phyloP scores from a whole-genome alignment of 1,139 yeast genomes.

The Petasospora fabianii region DNA sequence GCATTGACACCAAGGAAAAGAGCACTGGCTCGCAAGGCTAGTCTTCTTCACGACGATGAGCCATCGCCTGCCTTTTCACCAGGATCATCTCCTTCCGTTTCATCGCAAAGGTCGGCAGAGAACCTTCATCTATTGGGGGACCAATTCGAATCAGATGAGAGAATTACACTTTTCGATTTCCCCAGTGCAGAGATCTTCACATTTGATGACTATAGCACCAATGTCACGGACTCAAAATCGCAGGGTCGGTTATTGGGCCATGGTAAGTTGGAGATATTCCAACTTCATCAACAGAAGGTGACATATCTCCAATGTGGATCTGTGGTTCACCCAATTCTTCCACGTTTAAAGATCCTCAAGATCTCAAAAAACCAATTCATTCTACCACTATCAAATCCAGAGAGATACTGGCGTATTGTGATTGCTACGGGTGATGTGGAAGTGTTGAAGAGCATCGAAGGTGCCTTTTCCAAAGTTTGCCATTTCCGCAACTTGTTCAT shows the following conservation, averaged over 20 bases:
- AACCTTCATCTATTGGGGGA: constrained; percentile 2
- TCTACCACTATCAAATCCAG: constrained; percentile 65
- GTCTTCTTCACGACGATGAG: neutral
- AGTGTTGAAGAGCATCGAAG: constrained; percentile 37
- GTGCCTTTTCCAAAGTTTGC: constrained; percentile 39
- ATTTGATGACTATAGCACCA: constrained; percentile 38
- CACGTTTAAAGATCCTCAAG: constrained; percentile 54
- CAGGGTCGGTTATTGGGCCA: constrained; percentile 52
- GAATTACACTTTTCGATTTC: constrained; percentile 34
- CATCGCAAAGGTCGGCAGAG: constrained; percentile 8
- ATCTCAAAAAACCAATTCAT: constrained; percentile 51
- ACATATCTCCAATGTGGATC: constrained; percentile 60
- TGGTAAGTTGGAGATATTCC: constrained; percentile 63
- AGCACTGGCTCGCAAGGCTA: constrained; percentile 17
- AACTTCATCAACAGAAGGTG: constrained; percentile 58
- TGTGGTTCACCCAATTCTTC: constrained; percentile 63
- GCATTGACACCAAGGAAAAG: constrained; percentile 21
- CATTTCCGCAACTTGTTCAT: constrained; percentile 42
- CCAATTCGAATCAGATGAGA: constrained; percentile 16
- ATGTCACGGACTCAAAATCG: constrained; percentile 15
- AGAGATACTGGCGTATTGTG: constrained; percentile 65
- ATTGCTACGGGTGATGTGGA: constrained; percentile 38
- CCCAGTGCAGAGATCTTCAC: constrained; percentile 40
- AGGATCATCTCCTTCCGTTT: constrained; percentile 4
- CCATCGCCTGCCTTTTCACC: constrained; percentile 1